phyloP scores from a whole-genome alignment of 2,329 filamentous ascomycete species.

The Nigrospora sphaerica region DNA sequence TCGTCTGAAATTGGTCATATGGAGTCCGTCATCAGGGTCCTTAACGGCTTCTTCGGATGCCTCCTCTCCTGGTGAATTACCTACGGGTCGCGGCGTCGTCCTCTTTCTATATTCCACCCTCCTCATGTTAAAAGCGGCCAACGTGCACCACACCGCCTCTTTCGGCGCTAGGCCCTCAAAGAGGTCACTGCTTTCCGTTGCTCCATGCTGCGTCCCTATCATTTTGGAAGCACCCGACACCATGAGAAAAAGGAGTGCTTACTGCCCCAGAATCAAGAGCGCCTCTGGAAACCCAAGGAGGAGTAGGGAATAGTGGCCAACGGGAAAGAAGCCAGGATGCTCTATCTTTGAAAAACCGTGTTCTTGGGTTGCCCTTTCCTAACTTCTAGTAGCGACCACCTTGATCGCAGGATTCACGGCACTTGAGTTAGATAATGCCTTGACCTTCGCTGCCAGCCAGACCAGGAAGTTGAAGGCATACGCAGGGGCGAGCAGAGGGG shows the following conservation, averaged over 20 bases:
- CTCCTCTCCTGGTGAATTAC: too few species aligned
- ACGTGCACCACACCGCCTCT: slow-evolving; percentile 56
- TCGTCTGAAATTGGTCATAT: neutral
- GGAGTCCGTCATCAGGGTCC: slow-evolving; percentile 43
- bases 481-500: too few species aligned
- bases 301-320: slow-evolving; percentile 55
- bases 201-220: neutral
- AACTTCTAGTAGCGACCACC: slow-evolving; percentile 52
- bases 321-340: slow-evolving; percentile 46
- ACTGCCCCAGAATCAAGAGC: too few species aligned
- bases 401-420: slow-evolving; percentile 58
- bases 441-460: too few species aligned
- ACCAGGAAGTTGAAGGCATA: too few species aligned
- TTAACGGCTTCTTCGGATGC: slow-evolving; percentile 59
- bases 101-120: slow-evolving; percentile 59
- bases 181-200: slow-evolving; percentile 25
- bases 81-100: slow-evolving; percentile 57
- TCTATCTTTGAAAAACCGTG: slow-evolving; percentile 55
- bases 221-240: too few species aligned
- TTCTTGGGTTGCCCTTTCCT: slow-evolving; percentile 51
- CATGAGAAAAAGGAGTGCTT: too few species aligned
- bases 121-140: slow-evolving; percentile 61
- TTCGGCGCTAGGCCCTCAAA: slow-evolving; percentile 64
- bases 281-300: slow-evolving; percentile 5
- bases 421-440: too few species aligned